A percentile compares a stretch with the other conserved stretches of the same genome.
Evolutionary conservation across 2,329 filamentous ascomycete genomes (phyloP).

Genomic region (Neofusicoccum sp.): DNA sequence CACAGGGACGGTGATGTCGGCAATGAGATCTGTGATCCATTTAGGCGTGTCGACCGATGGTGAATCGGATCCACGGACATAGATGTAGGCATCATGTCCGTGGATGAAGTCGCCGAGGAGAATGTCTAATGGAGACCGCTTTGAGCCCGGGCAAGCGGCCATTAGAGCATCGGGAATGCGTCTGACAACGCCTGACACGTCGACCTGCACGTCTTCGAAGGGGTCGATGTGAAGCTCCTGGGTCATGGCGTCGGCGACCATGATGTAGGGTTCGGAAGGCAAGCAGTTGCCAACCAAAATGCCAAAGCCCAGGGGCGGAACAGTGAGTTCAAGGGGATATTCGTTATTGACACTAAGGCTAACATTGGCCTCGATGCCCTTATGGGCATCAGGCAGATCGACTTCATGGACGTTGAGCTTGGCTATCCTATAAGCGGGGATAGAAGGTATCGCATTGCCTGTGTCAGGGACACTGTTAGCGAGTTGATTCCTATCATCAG

Average conservation of each 20-base stretch:
- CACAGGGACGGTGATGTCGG: constrained; percentile 78
- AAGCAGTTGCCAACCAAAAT: constrained; percentile 82
- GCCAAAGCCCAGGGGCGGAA: constrained; percentile 80
- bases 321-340: constrained; percentile 71
- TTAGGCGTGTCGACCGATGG: constrained; percentile 67
- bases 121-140: constrained; percentile 79
- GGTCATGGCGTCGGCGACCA: constrained; percentile 74
- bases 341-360: constrained; percentile 70
- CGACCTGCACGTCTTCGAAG: constrained; percentile 63
- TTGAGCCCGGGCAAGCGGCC: constrained; percentile 69
- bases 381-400: constrained; percentile 51
- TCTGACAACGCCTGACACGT: constrained; percentile 69
- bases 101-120: constrained; percentile 79
- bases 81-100: constrained; percentile 74
- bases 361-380: constrained; percentile 77
- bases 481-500: constrained; percentile 48
- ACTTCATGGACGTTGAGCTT: constrained; percentile 77
- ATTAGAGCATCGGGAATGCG: constrained; percentile 73
- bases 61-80: constrained; percentile 73
- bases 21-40: constrained; percentile 80
- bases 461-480: constrained; percentile 18
- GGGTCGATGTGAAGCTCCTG: constrained; percentile 66
- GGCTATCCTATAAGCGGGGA: constrained; percentile 81
- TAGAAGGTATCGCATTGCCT: constrained; percentile 65
- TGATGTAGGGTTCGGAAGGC: constrained; percentile 68